Evolutionary conservation across 306 rosid genomes (phyloP).

Genomic region (Oemleria cerasiformis): DNA sequence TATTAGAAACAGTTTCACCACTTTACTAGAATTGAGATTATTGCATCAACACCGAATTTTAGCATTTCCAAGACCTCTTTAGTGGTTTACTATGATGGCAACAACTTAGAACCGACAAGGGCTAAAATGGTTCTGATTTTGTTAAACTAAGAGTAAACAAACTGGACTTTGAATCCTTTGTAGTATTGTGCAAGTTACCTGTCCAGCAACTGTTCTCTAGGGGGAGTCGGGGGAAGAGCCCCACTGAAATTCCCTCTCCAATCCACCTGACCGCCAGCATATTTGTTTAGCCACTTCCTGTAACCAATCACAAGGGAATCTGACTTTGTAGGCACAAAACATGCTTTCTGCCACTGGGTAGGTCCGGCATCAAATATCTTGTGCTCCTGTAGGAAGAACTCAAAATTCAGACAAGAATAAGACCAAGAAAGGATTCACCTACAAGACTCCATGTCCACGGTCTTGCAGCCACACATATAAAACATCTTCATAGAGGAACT

Average conservation of each 20-base stretch:
- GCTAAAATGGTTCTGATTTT: not conserved
- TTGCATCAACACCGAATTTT: no score
- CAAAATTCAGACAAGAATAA: not conserved
- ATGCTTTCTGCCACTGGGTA: constrained; percentile 77
- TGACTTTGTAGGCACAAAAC: constrained; percentile 78
- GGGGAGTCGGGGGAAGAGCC: constrained; percentile 76
- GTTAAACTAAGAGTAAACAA: not conserved
- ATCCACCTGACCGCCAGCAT: constrained; percentile 74
- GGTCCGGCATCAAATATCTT: constrained; percentile 55
- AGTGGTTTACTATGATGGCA: not conserved
- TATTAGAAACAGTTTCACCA: not conserved
- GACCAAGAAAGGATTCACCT: no score
- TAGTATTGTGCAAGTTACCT: constrained; percentile 45
- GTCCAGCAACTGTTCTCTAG: constrained; percentile 78
- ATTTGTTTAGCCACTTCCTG: constrained; percentile 83
- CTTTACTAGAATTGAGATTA: no score
- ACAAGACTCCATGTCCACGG: no score
- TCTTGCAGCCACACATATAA: no score
- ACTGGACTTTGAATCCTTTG: constrained; percentile 13
- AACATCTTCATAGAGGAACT: no score
- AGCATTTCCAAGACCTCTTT: not conserved
- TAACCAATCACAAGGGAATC: constrained; percentile 77
- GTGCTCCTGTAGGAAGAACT: constrained; percentile 50
- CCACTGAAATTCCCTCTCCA: constrained; percentile 80
- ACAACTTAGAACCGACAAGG: not conserved